Conservation (phyloP, 345 rosid genomes). For the Erysimum cheiranthoides region DNA sequence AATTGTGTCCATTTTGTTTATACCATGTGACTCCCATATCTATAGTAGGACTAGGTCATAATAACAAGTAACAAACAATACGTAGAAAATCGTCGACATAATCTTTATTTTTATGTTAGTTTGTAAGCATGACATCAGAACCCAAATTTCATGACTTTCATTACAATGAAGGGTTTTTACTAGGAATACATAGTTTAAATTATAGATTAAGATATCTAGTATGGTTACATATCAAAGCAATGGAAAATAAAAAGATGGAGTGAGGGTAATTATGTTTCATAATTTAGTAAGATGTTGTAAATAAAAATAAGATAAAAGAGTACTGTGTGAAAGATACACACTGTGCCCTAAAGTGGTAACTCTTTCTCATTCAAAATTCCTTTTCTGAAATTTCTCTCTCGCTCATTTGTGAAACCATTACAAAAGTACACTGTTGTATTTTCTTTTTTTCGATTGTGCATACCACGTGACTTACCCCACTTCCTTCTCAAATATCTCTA, state of each 20-base stretch:
- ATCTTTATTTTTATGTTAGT: too few relatives aligned
- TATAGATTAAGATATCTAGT: background rate
- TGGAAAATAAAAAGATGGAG: background rate
- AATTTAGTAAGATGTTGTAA: background rate
- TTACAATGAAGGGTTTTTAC: background rate
- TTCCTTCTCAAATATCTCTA: background rate
- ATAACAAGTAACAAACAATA: too few relatives aligned
- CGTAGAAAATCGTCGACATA: too few relatives aligned
- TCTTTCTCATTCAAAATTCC: conserved; percentile 16
- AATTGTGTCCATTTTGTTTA: too few relatives aligned
- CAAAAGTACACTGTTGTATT: conserved; percentile 24
- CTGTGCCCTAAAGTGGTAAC: conserved; percentile 40
- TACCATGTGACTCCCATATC: too few relatives aligned
- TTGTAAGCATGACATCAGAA: background rate
- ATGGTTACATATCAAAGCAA: conserved; percentile 13
- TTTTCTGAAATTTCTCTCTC: background rate
- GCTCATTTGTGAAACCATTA: conserved; percentile 32
- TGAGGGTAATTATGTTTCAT: conserved; percentile 34
- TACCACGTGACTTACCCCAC: too few relatives aligned
- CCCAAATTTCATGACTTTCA: background rate
- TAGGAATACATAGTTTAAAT: background rate
- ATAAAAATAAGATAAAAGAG: conserved; percentile 1
- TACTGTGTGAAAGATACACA: conserved; percentile 28
- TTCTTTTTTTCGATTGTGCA: conserved; percentile 9
- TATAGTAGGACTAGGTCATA: too few relatives aligned